Percentiles rank a stretch among this genome's conserved stretches.
Evolutionary conservation across 2,329 filamentous ascomycete species (phyloP).

Genomic region (Zarea fungicola): DNA sequence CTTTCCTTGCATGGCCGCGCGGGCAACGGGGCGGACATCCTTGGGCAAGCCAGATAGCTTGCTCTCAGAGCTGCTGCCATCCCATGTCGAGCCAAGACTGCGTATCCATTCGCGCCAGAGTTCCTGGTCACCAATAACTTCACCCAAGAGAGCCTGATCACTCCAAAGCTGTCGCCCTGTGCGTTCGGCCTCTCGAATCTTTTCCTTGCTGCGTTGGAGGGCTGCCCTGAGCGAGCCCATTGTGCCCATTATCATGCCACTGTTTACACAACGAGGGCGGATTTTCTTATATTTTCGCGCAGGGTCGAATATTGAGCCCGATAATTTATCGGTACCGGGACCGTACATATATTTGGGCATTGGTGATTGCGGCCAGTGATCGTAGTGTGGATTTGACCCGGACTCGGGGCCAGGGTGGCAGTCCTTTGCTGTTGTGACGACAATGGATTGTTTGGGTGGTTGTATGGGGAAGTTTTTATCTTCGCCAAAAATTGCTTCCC

Average conservation of each 20-base stretch:
- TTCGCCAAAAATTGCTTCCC: conserved; percentile 16
- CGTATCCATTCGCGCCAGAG: conserved; percentile 31
- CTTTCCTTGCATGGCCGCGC: conserved; percentile 23
- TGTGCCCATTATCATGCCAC: conserved; percentile 32
- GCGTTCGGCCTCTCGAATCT: conserved; percentile 23
- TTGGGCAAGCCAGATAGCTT: conserved; percentile 12
- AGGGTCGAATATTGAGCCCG: conserved; percentile 23
- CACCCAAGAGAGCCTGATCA: conserved; percentile 32
- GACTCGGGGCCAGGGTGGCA: conserved; percentile 29
- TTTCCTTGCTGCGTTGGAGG: conserved; percentile 23
- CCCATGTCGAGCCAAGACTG: conserved; percentile 26
- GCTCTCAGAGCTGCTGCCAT: conserved; percentile 21
- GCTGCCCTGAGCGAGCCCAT: conserved; percentile 24
- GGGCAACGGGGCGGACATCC: conserved; percentile 22
- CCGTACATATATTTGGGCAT: conserved; percentile 31
- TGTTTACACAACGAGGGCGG: conserved; percentile 30
- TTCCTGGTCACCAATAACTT: conserved; percentile 35
- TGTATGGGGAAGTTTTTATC: conserved; percentile 23
- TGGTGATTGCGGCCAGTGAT: conserved; percentile 32
- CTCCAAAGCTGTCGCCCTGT: conserved; percentile 33
- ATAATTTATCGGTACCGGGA: conserved; percentile 25
- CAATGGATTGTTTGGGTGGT: conserved; percentile 27
- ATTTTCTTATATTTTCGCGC: conserved; percentile 29
- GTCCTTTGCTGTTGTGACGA: conserved; percentile 31
- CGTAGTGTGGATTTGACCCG: conserved; percentile 30